phyloP scores from a whole-genome alignment of 2,329 filamentous ascomycete species.

The Dactylellina sp. region DNA sequence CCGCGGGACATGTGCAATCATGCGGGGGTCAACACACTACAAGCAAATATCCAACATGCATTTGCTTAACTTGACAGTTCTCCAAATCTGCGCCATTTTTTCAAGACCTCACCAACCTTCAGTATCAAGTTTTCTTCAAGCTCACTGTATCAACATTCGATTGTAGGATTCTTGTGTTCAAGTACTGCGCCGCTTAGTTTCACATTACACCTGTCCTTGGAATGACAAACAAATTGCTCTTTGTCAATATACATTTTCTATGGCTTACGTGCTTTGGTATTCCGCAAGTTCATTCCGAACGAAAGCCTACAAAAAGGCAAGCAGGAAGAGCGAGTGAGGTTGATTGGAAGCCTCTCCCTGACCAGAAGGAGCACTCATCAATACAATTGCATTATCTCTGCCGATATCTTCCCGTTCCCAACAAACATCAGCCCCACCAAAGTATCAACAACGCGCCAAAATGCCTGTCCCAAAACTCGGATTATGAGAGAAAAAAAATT shows the following conservation, averaged over 20 bases:
- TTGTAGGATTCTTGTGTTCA: slow-evolving; percentile 14
- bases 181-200: background rate
- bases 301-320: slow-evolving; percentile 49
- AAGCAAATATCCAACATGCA: slow-evolving; percentile 47
- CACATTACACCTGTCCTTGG: slow-evolving; percentile 6
- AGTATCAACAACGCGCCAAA: slow-evolving; percentile 27
- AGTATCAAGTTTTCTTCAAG: slow-evolving; percentile 25
- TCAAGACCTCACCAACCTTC: background rate
- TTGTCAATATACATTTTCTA: slow-evolving; percentile 16
- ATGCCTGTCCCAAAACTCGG: slow-evolving; percentile 29
- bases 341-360: slow-evolving; percentile 30
- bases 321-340: slow-evolving; percentile 35
- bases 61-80: background rate
- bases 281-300: slow-evolving; percentile 30
- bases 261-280: slow-evolving; percentile 15
- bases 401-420: slow-evolving; percentile 57
- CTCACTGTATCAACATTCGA: slow-evolving; percentile 8
- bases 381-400: slow-evolving; percentile 50
- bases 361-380: slow-evolving; percentile 41
- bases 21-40: slow-evolving; percentile 49
- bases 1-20: slow-evolving; percentile 6
- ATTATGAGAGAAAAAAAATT: slow-evolving; percentile 8
- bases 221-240: slow-evolving; percentile 14
- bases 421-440: slow-evolving; percentile 51
- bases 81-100: slow-evolving; percentile 39